These are phyloP conservation scores for Arthrobotrys megalospora DNA, from an alignment of 2,329 filamentous ascomycete species.

Conservation along the genomic window DNA sequence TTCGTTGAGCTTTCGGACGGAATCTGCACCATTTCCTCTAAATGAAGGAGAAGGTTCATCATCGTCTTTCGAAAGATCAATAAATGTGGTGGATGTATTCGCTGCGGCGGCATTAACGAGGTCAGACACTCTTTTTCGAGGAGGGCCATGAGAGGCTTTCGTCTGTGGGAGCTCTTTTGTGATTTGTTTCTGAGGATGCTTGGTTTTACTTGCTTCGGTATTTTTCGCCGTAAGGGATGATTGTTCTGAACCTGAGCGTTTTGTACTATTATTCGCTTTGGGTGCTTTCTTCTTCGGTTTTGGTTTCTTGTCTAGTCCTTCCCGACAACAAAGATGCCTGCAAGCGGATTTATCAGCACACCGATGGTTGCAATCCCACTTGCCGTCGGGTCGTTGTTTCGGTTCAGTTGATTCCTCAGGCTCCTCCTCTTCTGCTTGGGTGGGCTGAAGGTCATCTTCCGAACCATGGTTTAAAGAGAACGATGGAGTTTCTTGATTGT, in stretches of 20 bases:
- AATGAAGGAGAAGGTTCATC: conserved; percentile 16
- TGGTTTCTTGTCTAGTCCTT: conserved; percentile 75
- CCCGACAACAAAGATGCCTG: conserved; percentile 77
- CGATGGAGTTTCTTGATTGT: not conserved
- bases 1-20: conserved; percentile 45
- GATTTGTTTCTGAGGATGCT: not conserved
- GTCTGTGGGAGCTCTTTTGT: conserved; percentile 35
- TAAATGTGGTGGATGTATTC: conserved; percentile 4
- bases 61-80: conserved; percentile 56
- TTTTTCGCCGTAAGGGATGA: not conserved
- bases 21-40: conserved; percentile 44
- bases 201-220: conserved; percentile 16
- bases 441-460: conserved; percentile 6
- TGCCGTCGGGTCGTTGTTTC: conserved; percentile 71
- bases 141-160: conserved; percentile 10
- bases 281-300: conserved; percentile 66
- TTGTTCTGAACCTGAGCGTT: conserved; percentile 22
- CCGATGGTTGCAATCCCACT: conserved; percentile 76
- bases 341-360: conserved; percentile 70
- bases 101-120: conserved; percentile 34
- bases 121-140: conserved; percentile 50
- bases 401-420: conserved; percentile 69
- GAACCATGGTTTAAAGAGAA: conserved; percentile 24
- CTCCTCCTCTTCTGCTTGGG: conserved; percentile 11
- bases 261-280: conserved; percentile 10